Percentiles rank a stretch among this genome's conserved stretches.
phyloP scores from a whole-genome alignment of 2,329 filamentous ascomycete genomes.

The Colletotrichum noveboracense region DNA sequence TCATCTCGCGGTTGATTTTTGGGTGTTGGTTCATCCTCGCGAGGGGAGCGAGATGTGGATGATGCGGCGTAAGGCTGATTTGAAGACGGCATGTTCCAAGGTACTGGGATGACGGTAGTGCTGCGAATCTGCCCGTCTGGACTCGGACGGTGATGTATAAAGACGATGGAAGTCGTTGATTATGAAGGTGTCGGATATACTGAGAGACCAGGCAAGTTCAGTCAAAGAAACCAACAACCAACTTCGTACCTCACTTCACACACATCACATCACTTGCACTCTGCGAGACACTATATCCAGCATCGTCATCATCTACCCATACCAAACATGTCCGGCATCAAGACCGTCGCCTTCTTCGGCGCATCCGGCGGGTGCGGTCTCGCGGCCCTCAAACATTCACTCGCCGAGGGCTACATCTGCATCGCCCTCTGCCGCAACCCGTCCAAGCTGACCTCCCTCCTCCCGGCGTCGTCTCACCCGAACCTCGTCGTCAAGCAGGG shows the following conservation, averaged over 20 bases:
- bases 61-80: neutral
- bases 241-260: neutral
- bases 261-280: neutral
- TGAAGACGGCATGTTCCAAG: neutral
- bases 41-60: neutral
- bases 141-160: neutral
- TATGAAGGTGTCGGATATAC: neutral
- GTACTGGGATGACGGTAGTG: neutral
- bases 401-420: slow-evolving; percentile 42
- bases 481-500: slow-evolving; percentile 44
- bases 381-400: slow-evolving; percentile 38
- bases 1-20: neutral
- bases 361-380: slow-evolving; percentile 47
- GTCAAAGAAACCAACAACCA: neutral
- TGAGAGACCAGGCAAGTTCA: neutral
- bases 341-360: slow-evolving; percentile 43
- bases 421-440: slow-evolving; percentile 45
- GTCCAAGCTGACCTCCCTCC: slow-evolving; percentile 38
- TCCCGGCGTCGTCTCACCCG: slow-evolving; percentile 31
- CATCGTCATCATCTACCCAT: neutral
- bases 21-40: neutral
- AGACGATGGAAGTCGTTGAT: neutral
- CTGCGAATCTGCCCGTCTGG: neutral
- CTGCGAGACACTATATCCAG: neutral
- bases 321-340: slow-evolving; percentile 19